Percentiles rank a stretch among this genome's conserved stretches.
Conservation (phyloP, 2,329 filamentous ascomycete species). For the Epichloe gansuensis region DNA sequence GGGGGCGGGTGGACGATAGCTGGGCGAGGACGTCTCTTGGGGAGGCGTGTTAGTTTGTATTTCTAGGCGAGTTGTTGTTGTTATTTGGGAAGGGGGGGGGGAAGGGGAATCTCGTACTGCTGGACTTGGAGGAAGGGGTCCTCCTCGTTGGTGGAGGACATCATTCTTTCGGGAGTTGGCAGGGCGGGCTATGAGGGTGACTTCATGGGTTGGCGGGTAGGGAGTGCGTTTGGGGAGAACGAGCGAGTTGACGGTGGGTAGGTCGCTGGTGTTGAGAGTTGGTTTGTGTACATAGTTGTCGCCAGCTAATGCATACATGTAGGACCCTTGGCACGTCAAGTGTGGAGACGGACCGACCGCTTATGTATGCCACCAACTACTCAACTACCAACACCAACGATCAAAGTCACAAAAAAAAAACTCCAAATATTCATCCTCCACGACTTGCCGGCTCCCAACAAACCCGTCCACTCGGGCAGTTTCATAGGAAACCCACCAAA, state of each 20-base stretch:
- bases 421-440: no score
- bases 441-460: no score
- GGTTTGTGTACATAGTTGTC: background rate
- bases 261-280: background rate
- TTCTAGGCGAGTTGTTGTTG: background rate
- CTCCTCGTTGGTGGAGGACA: conserved; percentile 54
- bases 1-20: conserved; percentile 65
- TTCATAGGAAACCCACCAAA: no score
- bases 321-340: no score
- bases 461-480: no score
- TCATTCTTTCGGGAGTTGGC: conserved; percentile 33
- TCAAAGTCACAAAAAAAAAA: no score
- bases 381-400: no score
- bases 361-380: no score
- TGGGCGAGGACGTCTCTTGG: conserved; percentile 75
- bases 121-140: conserved; percentile 63
- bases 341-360: no score
- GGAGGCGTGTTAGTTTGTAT: background rate
- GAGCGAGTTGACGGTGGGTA: no score
- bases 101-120: conserved; percentile 33
- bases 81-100: background rate
- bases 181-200: background rate
- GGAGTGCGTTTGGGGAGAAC: background rate
- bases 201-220: background rate
- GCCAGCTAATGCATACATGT: no score